Base-by-base conservation (phyloP, 2,329 filamentous ascomycete genomes). In the Colletotrichum neosansevieriae region DNA sequence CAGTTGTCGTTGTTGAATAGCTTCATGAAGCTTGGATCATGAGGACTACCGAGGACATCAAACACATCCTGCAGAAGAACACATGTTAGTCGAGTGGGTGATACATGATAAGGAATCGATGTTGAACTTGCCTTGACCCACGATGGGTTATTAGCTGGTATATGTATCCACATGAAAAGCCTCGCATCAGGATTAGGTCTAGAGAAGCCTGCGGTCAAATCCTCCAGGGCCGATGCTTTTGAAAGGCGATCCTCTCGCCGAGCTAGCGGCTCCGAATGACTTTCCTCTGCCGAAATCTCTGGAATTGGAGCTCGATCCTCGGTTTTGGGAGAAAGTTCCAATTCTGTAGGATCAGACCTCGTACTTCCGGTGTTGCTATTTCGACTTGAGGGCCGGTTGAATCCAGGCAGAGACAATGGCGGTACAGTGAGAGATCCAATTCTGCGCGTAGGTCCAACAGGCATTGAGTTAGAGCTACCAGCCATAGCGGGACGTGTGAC, bases 151-250 rank as follows among this genome's bases (percentile, higher is more conserved):
- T 85, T 88, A 32, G 83, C 88, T 0, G 86, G 84, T 17, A 87
- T 71, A 74, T 89, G 86, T 53, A 88, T 82, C 86, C 87, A 89
- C 72, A 85, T 82, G 71, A 88, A 88, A 73, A 84, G 87, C 24
- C 84, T 80, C 2, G 74, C 71, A 2, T 17, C 6, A 2, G 78
- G 76, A 54, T 80, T 75, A 0, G 81, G 81, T 29, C 81, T 73
- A 4, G 79, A 81, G 70, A 83, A 82, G 0, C 80, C 81, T 1
- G 80, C 80, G 0, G 76, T 74, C 42, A 77, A 66, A 34, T 80
- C 77, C 13, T 76, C 73, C 3, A 77, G 57, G 6, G 73, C 72
- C 1, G 70, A 67, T 24, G 13, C 19, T 5, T 45, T 38, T 4
- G 61, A 69, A 11, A 13, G 44, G 15, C 45, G 50, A 15, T 69